Evolutionary conservation across 2,329 filamentous ascomycete species (phyloP), one percentile per base, ranked within the genome.

Genomic region (Peltaster fructicola): DNA sequence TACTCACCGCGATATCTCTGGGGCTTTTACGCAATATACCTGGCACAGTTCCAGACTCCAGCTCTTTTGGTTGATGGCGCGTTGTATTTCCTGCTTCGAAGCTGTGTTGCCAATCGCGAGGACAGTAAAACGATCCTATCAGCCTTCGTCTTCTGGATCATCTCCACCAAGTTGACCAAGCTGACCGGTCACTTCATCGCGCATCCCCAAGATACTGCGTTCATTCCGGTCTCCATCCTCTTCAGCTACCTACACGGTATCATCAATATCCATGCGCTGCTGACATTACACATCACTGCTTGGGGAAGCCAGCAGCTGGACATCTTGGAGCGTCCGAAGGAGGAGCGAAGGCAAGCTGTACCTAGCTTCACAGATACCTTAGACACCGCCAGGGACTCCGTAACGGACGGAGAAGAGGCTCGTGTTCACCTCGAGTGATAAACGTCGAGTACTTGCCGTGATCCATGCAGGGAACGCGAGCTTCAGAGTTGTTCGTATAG

Each of bases 181-280:
- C 46, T 68, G 8, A 42, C 60, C 1, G 54, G 61, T 0, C 60
- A 71, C 38, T 62, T 69, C 32, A 26, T 37, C 4, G 53, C 52
- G 1, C 32, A 71, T 32, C 68, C 67, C 0, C 29, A 38, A 1
- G 68, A 75, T 38, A 31, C 68, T 3, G 24, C 48, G 0, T 57
- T 63, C 28, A 46, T 73, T 2, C 57, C 61, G 0, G 47, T 40
- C 0, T 60, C 63, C 21, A 38, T 72, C 8, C 7, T 53, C 0
- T 75, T 73, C 38, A 61, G 53, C 1, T 75, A 72, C 35, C 43
- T 52, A 17, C 68, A 74, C 40, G 59, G 59, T 14, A 38, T 66
- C 2, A 54, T 73, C 35, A 73, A 72, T 48, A 14, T 70, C 0
- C 65, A 56, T 37, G 64, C 65, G 0, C 24, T 64, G 12, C 25